These are phyloP conservation scores for Suhomyces kunorum DNA, from an alignment of 1,139 yeast genomes.

Conservation along the genomic window DNA sequence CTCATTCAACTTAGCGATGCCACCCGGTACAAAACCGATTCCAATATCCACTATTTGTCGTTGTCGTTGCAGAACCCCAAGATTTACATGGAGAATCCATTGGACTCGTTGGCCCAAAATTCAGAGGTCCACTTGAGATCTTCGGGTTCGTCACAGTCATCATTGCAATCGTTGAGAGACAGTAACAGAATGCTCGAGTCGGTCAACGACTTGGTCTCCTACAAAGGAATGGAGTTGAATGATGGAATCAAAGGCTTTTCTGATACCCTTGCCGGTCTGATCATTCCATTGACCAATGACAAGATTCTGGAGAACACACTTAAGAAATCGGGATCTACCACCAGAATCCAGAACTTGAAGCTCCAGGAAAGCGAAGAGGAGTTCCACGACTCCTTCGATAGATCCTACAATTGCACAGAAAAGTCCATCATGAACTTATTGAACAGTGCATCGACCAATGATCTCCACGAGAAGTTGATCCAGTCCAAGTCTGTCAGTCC, in stretches of 20 bases:
- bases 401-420: slow-evolving; percentile 42
- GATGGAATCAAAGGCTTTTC: slow-evolving; percentile 51
- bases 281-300: slow-evolving; percentile 23
- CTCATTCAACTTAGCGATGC: slow-evolving; percentile 35
- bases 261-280: slow-evolving; percentile 40
- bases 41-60: slow-evolving; percentile 41
- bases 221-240: slow-evolving; percentile 38
- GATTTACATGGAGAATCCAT: slow-evolving; percentile 33
- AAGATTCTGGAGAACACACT: slow-evolving; percentile 1
- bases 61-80: slow-evolving; percentile 32
- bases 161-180: slow-evolving; percentile 44
- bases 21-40: slow-evolving; percentile 28
- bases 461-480: slow-evolving; percentile 12
- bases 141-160: slow-evolving; percentile 48
- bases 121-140: slow-evolving; percentile 37
- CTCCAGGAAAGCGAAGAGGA: slow-evolving; percentile 17
- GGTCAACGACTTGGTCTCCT: slow-evolving; percentile 23
- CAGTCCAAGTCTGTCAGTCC: background rate
- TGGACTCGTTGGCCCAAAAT: slow-evolving; percentile 33
- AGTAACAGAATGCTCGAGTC: slow-evolving; percentile 38
- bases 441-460: slow-evolving; percentile 20
- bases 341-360: slow-evolving; percentile 9
- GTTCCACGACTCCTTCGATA: slow-evolving; percentile 40
- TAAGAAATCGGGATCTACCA: slow-evolving; percentile 4
- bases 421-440: slow-evolving; percentile 46